A percentile compares a stretch with the other conserved stretches of the same genome.
These are phyloP conservation scores for Albatrellus sp. DNA, from an alignment of 1,284 basidiomycete species.

Conservation along the genomic window DNA sequence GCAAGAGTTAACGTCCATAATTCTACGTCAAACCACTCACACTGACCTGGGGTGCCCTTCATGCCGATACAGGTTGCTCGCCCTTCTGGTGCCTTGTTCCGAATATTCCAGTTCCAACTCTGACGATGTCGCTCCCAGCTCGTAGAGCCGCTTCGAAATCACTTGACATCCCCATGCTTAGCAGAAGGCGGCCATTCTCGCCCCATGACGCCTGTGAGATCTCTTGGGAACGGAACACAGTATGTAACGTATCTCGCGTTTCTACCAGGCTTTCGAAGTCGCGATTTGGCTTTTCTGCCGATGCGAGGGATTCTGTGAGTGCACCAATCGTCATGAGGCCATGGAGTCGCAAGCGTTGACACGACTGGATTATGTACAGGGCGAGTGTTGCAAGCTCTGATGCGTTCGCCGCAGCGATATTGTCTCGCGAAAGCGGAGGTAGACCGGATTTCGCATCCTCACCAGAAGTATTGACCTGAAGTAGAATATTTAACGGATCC, in stretches of 20 bases:
- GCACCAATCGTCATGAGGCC: slow-evolving; percentile 98
- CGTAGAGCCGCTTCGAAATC: slow-evolving; percentile 84
- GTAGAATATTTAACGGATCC: slow-evolving; percentile 58
- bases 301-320: slow-evolving; percentile 53
- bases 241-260: slow-evolving; percentile 49
- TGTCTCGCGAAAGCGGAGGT: slow-evolving; percentile 34
- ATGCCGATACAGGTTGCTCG: neutral
- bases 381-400: slow-evolving; percentile 60
- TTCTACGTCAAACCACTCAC: no score
- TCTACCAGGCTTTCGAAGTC: slow-evolving; percentile 71
- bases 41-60: no score
- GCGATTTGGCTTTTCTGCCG: slow-evolving; percentile 51
- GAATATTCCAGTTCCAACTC: slow-evolving; percentile 90
- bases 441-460: slow-evolving; percentile 88
- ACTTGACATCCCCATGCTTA: slow-evolving; percentile 98
- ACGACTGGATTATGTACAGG: slow-evolving; percentile 56
- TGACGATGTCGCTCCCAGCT: slow-evolving; percentile 78
- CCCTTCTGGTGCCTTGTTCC: slow-evolving; percentile 55
- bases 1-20: no score
- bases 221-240: slow-evolving; percentile 21
- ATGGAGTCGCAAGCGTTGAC: slow-evolving; percentile 64
- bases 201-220: slow-evolving; percentile 22
- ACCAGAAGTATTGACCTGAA: slow-evolving; percentile 92
- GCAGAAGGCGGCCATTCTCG: slow-evolving; percentile 46
- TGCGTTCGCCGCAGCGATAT: slow-evolving; percentile 15